Percentiles rank a stretch among this genome's conserved stretches.
These are phyloP conservation scores for Neurospora sp. DNA, from an alignment of 495 filamentous ascomycete species.

Conservation along the genomic window DNA sequence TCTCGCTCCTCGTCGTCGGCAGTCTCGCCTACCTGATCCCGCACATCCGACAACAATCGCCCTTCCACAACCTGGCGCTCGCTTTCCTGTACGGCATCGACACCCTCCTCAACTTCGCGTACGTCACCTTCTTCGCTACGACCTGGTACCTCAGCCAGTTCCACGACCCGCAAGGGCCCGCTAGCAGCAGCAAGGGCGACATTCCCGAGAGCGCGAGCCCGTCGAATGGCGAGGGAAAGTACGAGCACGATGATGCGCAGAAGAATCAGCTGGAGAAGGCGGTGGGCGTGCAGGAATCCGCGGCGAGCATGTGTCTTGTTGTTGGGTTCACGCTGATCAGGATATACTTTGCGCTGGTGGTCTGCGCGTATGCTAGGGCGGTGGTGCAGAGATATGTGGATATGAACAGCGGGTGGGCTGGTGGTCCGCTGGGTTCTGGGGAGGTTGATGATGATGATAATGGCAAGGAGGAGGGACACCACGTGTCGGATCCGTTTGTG, in stretches of 20 bases:
- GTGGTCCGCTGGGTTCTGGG: background rate
- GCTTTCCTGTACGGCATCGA: constrained; percentile 76
- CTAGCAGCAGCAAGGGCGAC: background rate
- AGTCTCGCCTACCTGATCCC: constrained; percentile 53
- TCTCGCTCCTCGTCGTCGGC: constrained; percentile 60
- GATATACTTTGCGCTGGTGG: constrained; percentile 66
- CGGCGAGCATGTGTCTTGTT: constrained; percentile 67
- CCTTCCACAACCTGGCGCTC: constrained; percentile 58
- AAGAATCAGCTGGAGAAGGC: constrained; percentile 17
- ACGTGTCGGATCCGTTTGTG: constrained; percentile 62
- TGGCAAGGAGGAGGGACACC: constrained; percentile 24
- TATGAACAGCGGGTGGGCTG: constrained; percentile 33
- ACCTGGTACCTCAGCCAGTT: constrained; percentile 72
- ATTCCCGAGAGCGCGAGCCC: constrained; percentile 6
- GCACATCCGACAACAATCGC: constrained; percentile 58
- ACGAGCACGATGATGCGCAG: constrained; percentile 1
- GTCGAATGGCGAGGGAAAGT: constrained; percentile 12
- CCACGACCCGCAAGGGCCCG: constrained; percentile 12
- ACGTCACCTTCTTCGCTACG: constrained; percentile 68
- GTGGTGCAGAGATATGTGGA: constrained; percentile 54
- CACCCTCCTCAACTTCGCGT: constrained; percentile 62
- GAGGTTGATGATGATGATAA: constrained; percentile 20
- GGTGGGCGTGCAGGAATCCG: constrained; percentile 57
- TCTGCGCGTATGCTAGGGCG: constrained; percentile 68
- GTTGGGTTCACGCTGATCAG: constrained; percentile 59